Conservation (phyloP, 805 yeast species). For the Priceomyces melissophilus region DNA sequence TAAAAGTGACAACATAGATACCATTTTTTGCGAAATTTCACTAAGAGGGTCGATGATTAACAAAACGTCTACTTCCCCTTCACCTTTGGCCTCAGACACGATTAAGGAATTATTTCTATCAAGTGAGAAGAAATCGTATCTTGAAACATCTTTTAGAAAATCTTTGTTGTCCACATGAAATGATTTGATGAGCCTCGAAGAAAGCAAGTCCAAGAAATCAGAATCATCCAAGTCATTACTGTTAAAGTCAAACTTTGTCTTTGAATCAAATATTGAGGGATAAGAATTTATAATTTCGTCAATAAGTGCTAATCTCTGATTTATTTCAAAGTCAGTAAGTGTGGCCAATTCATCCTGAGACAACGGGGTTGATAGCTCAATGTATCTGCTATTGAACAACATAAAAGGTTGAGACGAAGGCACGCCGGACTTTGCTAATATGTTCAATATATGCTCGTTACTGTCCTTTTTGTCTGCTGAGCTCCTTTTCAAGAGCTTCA, state of each 20-base stretch:
- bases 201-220: slow-evolving; percentile 48
- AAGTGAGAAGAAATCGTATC: slow-evolving; percentile 43
- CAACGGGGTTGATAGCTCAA: slow-evolving; percentile 26
- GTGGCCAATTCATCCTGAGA: slow-evolving; percentile 27
- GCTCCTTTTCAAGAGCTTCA: neutral
- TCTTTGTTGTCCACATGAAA: slow-evolving; percentile 42
- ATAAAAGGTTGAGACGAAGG: slow-evolving; percentile 37
- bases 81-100: slow-evolving; percentile 14
- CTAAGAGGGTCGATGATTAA: slow-evolving; percentile 70
- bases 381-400: slow-evolving; percentile 54
- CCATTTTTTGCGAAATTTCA: slow-evolving; percentile 61
- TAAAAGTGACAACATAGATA: slow-evolving; percentile 44
- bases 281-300: slow-evolving; percentile 26
- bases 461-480: neutral
- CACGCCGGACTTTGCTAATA: slow-evolving; percentile 29
- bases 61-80: slow-evolving; percentile 50
- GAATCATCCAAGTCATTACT: slow-evolving; percentile 15
- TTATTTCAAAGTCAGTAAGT: slow-evolving; percentile 46
- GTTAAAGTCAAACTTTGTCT: slow-evolving; percentile 16
- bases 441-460: slow-evolving; percentile 2
- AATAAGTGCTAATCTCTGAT: slow-evolving; percentile 38
- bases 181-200: slow-evolving; percentile 42
- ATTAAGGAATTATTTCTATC: slow-evolving; percentile 24
- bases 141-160: slow-evolving; percentile 39
- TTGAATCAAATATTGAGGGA: slow-evolving; percentile 20